Percentiles rank a stretch among this genome's conserved stretches.
These are phyloP conservation scores for Cucumis sativus DNA, from an alignment of 306 rosid species.

Conservation along the genomic window Cucumber_9930_V3 NC_026657.2:1655001-1655500, in stretches of 20 bases:
- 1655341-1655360: not conserved
- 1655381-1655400: not conserved
- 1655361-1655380: not conserved
- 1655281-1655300: not conserved
- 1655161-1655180: not conserved
- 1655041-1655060: not conserved
- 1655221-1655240: not conserved
- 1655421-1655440: not conserved
- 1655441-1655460: not conserved
- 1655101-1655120: not conserved
- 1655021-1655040: not conserved
- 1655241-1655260: not conserved
- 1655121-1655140: not conserved
- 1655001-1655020: conserved; percentile 18
- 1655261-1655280: not conserved
- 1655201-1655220: not conserved
- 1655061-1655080: not conserved
- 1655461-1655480: not conserved
- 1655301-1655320: not conserved
- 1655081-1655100: not conserved
- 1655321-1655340: not conserved
- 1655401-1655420: not conserved
- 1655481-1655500: not conserved
- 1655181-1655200: not conserved
- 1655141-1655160: not conserved